Evolutionary conservation across 1,284 basidiomycete species (phyloP), one percentile per base, ranked within the genome.

Genomic region (Boletus albobrunnescens): DNA sequence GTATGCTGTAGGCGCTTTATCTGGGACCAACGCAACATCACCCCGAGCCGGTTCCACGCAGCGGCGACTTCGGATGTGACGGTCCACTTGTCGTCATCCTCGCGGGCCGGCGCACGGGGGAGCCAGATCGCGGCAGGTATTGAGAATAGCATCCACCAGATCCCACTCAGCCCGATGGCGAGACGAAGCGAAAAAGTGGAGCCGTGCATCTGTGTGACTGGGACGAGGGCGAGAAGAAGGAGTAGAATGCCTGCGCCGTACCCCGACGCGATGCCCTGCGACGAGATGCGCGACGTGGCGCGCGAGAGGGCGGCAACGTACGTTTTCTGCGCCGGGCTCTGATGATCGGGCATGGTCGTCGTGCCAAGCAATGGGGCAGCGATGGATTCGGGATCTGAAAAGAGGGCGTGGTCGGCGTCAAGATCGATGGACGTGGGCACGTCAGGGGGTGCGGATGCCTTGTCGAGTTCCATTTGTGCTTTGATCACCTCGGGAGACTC

Each of bases 141-240:
- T 1, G 86, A 84, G 56, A 90, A 91, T 0, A 84, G 39, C 0
- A 81, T 84, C 92, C 91, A 94, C 87, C 90, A 91, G 0, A 86
- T 66, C 0, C 89, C 92, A 55, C 84, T 89, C 6, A 87, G 62
- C 0, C 87, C 87, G 27, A 94, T 87, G 0, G 87, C 88, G 1
- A 92, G 75, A 8, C 87, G 74, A 4, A 95, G 70, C 0, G 84
- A 75, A 51, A 81, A 81, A 0, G 88, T 92, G 7, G 84, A 84
- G 0, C 88, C 87, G 6, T 77, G 68, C 13, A 86, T 64, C 6
- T 69, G 59, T 0, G 76, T 80, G 14, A 94, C 86, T 1, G 90
- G 84, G 0, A 91, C 67, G 23, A 95, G 73, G 1, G 89, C 77
- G 2, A 88, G 67, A 17, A 87, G 71, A 3, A 91, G 75, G 7